phyloP scores from a whole-genome alignment of 345 rosid species.

The Melastoma malabathricum region DNA sequence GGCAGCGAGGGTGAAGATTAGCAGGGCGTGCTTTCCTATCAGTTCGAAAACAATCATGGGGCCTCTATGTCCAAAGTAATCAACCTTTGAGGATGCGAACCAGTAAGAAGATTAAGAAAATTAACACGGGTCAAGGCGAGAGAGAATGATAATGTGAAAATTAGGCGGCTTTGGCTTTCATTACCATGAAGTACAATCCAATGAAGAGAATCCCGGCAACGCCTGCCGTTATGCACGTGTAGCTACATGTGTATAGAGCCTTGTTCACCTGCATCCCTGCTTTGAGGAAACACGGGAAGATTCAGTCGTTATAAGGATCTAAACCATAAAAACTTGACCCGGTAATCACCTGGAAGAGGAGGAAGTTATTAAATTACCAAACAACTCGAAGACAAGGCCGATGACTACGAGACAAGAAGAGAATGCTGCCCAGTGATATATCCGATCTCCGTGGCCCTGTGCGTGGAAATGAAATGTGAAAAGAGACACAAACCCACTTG shows the following conservation, averaged over 20 bases:
- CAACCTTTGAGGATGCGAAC: constrained; percentile 13
- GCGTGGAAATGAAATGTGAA: constrained; percentile 2
- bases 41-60: constrained; percentile 43
- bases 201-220: constrained; percentile 55
- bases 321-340: neutral
- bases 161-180: too few relatives aligned
- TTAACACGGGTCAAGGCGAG: neutral
- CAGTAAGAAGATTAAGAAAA: neutral
- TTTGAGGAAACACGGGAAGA: constrained; percentile 6
- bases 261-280: constrained; percentile 64
- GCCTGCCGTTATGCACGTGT: constrained; percentile 49
- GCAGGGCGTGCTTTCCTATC: constrained; percentile 76
- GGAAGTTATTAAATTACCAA: constrained; percentile 19
- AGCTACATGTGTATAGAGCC: constrained; percentile 60
- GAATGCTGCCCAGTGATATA: constrained; percentile 6
- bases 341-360: neutral
- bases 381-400: constrained; percentile 40
- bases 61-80: constrained; percentile 39
- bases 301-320: neutral
- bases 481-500: constrained; percentile 29
- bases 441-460: constrained; percentile 55
- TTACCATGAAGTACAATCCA: constrained; percentile 41
- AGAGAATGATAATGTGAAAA: neutral
- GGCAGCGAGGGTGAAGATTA: constrained; percentile 45
- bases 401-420: constrained; percentile 38